Base-by-base conservation (phyloP, 1,284 basidiomycete genomes). In the Rhizopogon parksii region DNA sequence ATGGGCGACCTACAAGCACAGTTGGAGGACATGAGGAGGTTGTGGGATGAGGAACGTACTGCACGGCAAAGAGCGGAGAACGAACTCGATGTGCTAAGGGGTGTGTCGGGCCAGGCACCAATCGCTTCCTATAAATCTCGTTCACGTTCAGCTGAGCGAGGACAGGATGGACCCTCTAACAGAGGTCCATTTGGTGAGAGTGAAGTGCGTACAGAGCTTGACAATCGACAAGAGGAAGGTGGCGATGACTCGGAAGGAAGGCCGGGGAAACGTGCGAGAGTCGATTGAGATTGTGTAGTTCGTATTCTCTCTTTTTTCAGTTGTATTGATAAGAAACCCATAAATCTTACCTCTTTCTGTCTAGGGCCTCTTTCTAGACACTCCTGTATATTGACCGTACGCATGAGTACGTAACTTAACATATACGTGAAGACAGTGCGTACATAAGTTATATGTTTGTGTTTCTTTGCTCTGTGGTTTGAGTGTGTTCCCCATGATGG, bases 1-100 rank as follows among this genome's bases (percentile, higher is more conserved):
- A 90, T 90, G 87, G 85, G 86, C 17, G 87, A 90, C 60, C 68
- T 90, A 51, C 87, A 90, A 66, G 78, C 81, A 21, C 87, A 89
- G 63, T 72, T 89, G 8, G 87, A 88, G 60, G 86, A 89, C 66
- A 74, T 86, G 66, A 78, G 84, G 58, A 71, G 82, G 19, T 59
- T 82, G 61, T 87, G 84, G 81, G 85, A 88, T 49, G 83, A 86
- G 57, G 87, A 88, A 63, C 73, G 82, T 19, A 67, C 70, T 42
- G 70, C 69, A 4, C 71, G 83, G 21, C 72, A 79, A 66, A 69
- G 82, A 27, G 69, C 75, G 0, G 83, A 87, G 66, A 68, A 67
- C 14, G 85, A 88, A 64, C 64, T 88, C 14, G 76, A 79, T 47
- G 64, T 71, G 37, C 62, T 85, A 4, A 64, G 73, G 24, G 71